Evolutionary conservation across 768 basidiomycete genomes (phyloP).

Genomic region (Filobasidium floriforme): DNA sequence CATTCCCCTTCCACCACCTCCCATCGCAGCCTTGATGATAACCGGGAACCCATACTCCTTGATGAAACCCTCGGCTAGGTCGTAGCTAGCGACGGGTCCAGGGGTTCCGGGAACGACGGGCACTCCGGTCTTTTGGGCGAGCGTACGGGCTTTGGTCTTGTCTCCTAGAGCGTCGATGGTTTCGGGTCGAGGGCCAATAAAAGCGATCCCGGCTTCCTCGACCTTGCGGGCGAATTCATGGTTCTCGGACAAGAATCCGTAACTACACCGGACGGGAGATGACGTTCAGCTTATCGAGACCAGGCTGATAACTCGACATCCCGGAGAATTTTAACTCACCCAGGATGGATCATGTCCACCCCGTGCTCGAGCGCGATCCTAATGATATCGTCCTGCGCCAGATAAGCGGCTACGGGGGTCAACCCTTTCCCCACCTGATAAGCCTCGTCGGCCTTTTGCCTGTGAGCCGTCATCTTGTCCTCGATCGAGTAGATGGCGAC

Average conservation of each 20-base stretch:
- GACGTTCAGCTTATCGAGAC: background rate
- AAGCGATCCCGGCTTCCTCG: constrained; percentile 92
- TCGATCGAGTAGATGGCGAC: constrained; percentile 98
- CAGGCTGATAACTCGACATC: background rate
- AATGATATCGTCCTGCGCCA: constrained; percentile 96
- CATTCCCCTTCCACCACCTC: constrained; percentile 98
- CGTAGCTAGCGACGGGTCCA: constrained; percentile 74
- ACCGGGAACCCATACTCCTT: constrained; percentile 96
- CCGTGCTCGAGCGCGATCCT: constrained; percentile 92
- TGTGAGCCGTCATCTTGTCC: constrained; percentile 91
- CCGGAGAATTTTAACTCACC: constrained; percentile 50
- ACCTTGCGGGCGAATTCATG: constrained; percentile 95
- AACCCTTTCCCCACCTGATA: constrained; percentile 96
- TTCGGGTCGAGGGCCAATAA: constrained; percentile 89
- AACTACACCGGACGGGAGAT: constrained; percentile 50
- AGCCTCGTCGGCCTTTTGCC: constrained; percentile 99
- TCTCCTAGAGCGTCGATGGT: constrained; percentile 96
- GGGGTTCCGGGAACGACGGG: constrained; percentile 97
- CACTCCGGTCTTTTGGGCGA: constrained; percentile 83
- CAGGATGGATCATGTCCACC: constrained; percentile 99
- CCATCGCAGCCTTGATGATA: constrained; percentile 99
- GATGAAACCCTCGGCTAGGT: constrained; percentile 78
- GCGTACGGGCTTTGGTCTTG: constrained; percentile 91
- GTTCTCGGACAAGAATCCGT: constrained; percentile 97
- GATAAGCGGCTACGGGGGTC: constrained; percentile 92